Evolutionary conservation across 1,284 basidiomycete genomes (phyloP), one percentile per base, ranked within the genome.

Genomic region (Vanrija humicola): DNA sequence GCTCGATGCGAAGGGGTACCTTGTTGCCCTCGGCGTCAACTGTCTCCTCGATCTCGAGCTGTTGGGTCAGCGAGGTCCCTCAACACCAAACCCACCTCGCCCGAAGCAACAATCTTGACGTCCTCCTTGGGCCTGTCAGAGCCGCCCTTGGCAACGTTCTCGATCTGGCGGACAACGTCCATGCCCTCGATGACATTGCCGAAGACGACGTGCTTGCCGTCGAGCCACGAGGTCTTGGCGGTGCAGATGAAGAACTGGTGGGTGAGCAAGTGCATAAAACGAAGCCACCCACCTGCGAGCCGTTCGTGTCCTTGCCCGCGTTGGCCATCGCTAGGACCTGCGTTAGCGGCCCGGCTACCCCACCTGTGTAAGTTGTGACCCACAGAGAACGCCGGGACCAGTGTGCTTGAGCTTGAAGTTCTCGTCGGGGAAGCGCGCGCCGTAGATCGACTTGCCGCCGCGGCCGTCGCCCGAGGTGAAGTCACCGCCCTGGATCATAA

Each of bases 381-480:
- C 38, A 75, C 73, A 94, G 61, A 95, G 84, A 55, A 83, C 81
- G 67, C 91, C 92, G 54, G 88, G 84, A 43, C 82, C 84, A 63
- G 88, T 88, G 81, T 96, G 92, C 75, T 85, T 86, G 74, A 94
- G 86, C 82, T 93, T 78, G 70, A 95, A 95, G 83, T 94, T 95
- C 79, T 86, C 84, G 64, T 86, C 84, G 39, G 79, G 68, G 71
- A 86, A 86, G 63, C 79, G 43, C 66, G 79, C 78, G 50, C 82
- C 82, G 70, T 83, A 84, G 75, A 84, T 83, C 29, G 73, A 75
- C 75, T 83, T 83, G 65, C 83, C 83, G 58, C 83, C 83, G 48
- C 82, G 83, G 56, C 83, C 83, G 64, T 85, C 83, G 48, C 82
- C 83, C 42, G 74, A 76, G 48, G 83, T 87, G 74, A 87, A 87